These are phyloP conservation scores for Penicillium vulpinum DNA, from an alignment of 2,329 filamentous ascomycete genomes.

Conservation along the genomic window DNA sequence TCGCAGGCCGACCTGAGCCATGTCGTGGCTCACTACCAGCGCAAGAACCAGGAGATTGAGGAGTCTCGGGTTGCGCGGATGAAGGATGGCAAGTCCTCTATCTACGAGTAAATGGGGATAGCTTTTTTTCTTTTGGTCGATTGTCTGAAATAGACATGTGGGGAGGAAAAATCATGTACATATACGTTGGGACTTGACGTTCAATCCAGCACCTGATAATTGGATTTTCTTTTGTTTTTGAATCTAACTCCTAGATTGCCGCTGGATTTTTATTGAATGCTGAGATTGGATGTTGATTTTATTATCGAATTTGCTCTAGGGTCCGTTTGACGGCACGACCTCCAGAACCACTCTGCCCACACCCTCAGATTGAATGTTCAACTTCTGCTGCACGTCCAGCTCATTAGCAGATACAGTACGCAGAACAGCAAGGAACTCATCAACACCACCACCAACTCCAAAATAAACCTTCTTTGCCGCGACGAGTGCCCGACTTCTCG, in stretches of 20 bases:
- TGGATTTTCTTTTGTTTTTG: conserved; percentile 27
- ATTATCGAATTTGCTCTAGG: background rate
- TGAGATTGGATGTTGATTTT: background rate
- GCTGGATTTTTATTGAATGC: background rate
- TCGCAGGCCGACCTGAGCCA: conserved; percentile 59
- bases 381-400: conserved; percentile 33
- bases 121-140: conserved; percentile 18
- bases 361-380: conserved; percentile 44
- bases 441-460: conserved; percentile 65
- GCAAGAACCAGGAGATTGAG: conserved; percentile 57
- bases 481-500: conserved; percentile 52
- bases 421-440: conserved; percentile 53
- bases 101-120: conserved; percentile 44
- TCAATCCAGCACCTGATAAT: conserved; percentile 29
- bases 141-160: conserved; percentile 27
- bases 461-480: conserved; percentile 68
- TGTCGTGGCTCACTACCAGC: conserved; percentile 64
- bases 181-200: conserved; percentile 34
- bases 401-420: conserved; percentile 25
- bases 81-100: conserved; percentile 47
- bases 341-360: conserved; percentile 48
- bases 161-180: conserved; percentile 35
- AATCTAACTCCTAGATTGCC: background rate
- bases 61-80: conserved; percentile 54
- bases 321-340: conserved; percentile 22